These are phyloP conservation scores for Aspergillus asperescens DNA, from an alignment of 495 filamentous ascomycete species.

Conservation along the genomic window DNA sequence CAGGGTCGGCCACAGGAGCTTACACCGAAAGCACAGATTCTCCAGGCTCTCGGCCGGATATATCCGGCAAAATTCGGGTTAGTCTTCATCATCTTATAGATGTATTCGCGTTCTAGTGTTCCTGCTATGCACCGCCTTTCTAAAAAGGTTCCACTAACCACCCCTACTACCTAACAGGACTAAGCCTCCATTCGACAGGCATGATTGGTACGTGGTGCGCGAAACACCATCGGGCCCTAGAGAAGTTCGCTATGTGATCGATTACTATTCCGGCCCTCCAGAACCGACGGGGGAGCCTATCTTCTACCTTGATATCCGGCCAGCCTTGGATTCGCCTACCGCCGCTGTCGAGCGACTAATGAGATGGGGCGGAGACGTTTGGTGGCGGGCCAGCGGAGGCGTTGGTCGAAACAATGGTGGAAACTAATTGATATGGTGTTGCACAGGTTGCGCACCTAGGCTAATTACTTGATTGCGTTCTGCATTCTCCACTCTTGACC, in stretches of 20 bases:
- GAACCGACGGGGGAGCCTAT: conserved; percentile 90
- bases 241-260: conserved; percentile 93
- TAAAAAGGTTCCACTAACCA: too few species aligned
- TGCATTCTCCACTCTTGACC: conserved; percentile 9
- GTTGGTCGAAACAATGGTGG: conserved; percentile 44
- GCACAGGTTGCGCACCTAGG: neutral
- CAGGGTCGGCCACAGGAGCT: conserved; percentile 81
- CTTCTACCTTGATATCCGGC: conserved; percentile 95
- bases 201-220: conserved; percentile 91
- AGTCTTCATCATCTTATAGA: conserved; percentile 21
- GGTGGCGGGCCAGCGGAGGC: conserved; percentile 84
- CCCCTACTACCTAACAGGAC: conserved; percentile 38
- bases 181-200: conserved; percentile 90
- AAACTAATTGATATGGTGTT: conserved; percentile 6
- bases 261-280: conserved; percentile 86
- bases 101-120: conserved; percentile 12
- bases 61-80: conserved; percentile 77
- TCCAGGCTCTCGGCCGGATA: conserved; percentile 69
- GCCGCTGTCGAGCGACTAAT: conserved; percentile 76
- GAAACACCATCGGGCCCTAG: conserved; percentile 53
- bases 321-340: conserved; percentile 78
- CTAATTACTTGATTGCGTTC: neutral
- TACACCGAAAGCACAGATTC: conserved; percentile 81
- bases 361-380: conserved; percentile 89
- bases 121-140: too few species aligned